Base-by-base conservation (phyloP, 306 rosid species). In the Vigna angularis region DNA sequence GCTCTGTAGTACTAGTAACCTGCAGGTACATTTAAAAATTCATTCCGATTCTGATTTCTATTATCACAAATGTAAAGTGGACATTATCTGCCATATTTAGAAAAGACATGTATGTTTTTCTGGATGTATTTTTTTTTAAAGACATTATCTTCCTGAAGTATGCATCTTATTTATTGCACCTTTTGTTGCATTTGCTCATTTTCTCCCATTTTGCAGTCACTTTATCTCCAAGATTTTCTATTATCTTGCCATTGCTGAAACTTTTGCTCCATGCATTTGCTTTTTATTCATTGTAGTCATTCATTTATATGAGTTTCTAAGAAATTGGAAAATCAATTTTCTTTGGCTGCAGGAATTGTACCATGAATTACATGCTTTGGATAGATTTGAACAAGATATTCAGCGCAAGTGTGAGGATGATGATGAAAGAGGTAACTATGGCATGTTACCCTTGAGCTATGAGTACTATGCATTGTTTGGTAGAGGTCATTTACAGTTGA, bases 321-420 rank as follows among this genome's bases (percentile, higher is more conserved):
- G 58, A 48, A 53, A 20, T 22, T 82, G 76, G 79, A 57, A 49
- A 64, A 40, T 44, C 7, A n/a, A 42, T 22, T 32, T 49, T 70
- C 42, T 52, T 28, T 82, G 84, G 72, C 56, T 7, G 9, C 84
- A 93, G 97, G 96, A 90, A 79, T 82, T 93, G 79, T 90, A 93
- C 84, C 93, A 93, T 73, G 97, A 90, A 63, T 78, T 87, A 38
- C 91, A 90, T 80, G 88, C 90, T 36, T 74, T 90, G 88, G 89
- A 82, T 80, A 83, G 91, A 80, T 86, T 87, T 65, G 89, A 93
- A 70, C 93, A 87, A 77, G 96, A 90, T 67, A 72, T 82, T 84
- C 83, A 73, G 64, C 97, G 70, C 4, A 82, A 87, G 80, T 66
- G 42, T 52, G 83, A 72, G 26, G 93, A 90, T 72, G 93, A 90